These are phyloP conservation scores for Coemansia sp. DNA, from an alignment of 192 early-diverging fungal species.

Conservation along the genomic window DNA sequence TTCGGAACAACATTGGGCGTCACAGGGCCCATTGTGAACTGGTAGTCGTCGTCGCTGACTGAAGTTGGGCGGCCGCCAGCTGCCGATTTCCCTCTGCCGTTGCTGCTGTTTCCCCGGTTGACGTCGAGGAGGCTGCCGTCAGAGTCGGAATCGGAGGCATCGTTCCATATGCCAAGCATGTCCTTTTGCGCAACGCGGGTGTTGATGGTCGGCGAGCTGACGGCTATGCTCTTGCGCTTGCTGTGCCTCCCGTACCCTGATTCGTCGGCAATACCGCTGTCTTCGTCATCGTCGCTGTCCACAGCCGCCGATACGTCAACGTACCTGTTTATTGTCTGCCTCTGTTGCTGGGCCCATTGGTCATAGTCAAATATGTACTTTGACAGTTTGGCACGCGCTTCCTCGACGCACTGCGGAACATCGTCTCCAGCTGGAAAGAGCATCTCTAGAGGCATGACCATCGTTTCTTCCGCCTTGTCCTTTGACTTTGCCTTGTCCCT, in stretches of 20 bases:
- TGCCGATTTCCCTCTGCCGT: not conserved
- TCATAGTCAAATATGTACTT: conserved; percentile 33
- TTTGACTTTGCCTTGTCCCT: conserved; percentile 5
- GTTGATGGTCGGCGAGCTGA: conserved; percentile 48
- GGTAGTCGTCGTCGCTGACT: conserved; percentile 40
- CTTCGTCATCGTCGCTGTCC: conserved; percentile 19
- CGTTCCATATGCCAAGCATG: conserved; percentile 52
- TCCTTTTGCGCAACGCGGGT: conserved; percentile 40
- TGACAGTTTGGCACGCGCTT: conserved; percentile 29
- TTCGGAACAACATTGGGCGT: conserved; percentile 40
- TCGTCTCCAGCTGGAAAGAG: conserved; percentile 33
- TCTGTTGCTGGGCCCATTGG: conserved; percentile 8
- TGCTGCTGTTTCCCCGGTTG: not conserved
- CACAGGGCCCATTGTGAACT: conserved; percentile 55
- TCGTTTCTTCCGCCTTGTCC: conserved; percentile 15
- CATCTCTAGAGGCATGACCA: conserved; percentile 37
- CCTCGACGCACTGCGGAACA: conserved; percentile 39
- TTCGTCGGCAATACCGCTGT: conserved; percentile 21
- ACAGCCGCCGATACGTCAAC: not conserved
- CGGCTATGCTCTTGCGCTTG: conserved; percentile 16
- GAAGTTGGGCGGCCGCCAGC: not conserved
- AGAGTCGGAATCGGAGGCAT: conserved; percentile 25
- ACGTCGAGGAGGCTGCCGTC: conserved; percentile 21
- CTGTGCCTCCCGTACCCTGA: not conserved
- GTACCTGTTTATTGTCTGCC: not conserved